Conservation (phyloP, 495 filamentous ascomycete species). For the Friedmanniomyces endolithicus region DNA sequence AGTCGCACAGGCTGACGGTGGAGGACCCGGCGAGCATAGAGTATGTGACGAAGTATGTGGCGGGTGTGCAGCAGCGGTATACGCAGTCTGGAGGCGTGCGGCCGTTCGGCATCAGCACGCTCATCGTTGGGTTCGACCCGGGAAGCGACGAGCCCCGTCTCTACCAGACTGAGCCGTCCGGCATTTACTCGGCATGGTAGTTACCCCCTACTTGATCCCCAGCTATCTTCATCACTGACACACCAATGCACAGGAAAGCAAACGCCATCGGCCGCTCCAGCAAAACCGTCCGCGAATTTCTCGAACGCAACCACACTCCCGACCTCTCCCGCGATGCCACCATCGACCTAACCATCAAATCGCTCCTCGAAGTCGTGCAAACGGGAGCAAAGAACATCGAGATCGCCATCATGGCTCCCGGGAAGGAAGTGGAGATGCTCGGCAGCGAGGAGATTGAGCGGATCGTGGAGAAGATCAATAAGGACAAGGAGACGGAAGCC, state of each 20-base stretch:
- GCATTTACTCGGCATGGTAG: constrained; percentile 97
- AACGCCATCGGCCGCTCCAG: constrained; percentile 96
- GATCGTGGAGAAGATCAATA: constrained; percentile 96
- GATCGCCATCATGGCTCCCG: constrained; percentile 97
- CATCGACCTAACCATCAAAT: constrained; percentile 96
- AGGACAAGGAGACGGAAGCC: constrained; percentile 97
- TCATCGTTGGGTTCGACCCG: constrained; percentile 94
- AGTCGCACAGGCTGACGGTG: constrained; percentile 94
- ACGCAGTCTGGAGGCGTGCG: constrained; percentile 95
- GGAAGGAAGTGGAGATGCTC: constrained; percentile 83
- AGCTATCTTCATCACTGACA: constrained; percentile 6
- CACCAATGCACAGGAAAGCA: constrained; percentile 61
- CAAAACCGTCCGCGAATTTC: constrained; percentile 96
- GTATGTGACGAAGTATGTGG: constrained; percentile 98
- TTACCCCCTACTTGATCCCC: constrained; percentile 1
- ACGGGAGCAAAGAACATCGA: constrained; percentile 99
- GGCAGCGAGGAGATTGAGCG: constrained; percentile 88
- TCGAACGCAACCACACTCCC: constrained; percentile 94
- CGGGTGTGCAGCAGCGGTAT: constrained; percentile 94
- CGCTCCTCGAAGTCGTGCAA: constrained; percentile 91
- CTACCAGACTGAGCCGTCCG: constrained; percentile 95
- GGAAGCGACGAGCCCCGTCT: constrained; percentile 72
- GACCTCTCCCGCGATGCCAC: constrained; percentile 93
- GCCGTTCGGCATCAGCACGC: constrained; percentile 93
- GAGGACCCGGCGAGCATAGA: constrained; percentile 96